Base-by-base conservation (phyloP, 163 green algal species). In the Picocystis sp. region DNA sequence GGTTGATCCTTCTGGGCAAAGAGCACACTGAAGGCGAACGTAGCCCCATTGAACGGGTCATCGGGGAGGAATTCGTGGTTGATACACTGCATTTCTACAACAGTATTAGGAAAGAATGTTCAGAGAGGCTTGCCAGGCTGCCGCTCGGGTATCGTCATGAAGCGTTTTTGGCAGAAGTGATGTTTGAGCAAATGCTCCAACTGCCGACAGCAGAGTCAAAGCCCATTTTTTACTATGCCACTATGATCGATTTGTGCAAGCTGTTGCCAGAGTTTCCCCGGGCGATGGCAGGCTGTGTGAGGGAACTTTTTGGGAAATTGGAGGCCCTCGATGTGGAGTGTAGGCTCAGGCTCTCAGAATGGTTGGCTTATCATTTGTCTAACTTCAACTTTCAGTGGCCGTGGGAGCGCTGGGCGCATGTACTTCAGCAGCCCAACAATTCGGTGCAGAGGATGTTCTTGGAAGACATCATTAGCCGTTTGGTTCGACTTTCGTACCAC, bases 351-450 rank as follows among this genome's bases (percentile, higher is more conserved):
- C 53, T 93, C 45, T 71, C 79, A 12, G 71, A 80, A 10, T 95
- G 83, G 83, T 71, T 94, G 48, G 75, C 82, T 14, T 87, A 90
- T 71, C 85, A 94, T 70, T 65, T 94, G 19, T 88, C 76, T 53
- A 92, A 90, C 63, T 91, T 89, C 48, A 65, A 86, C 13, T 93
- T 81, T 57, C 66, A 82, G 54, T 97, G 88, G 88, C 81, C 86
- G 21, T 97, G 88, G 88, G 58, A 75, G 34, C 74, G 73, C 66
- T 95, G 83, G 77, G 57, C 51, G 6, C 57, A 71, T 54, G 82
- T 91, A 13, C 56, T 85, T 43, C 57, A 78, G 24, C 73, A 77
- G 48, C 73, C 80, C 2, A 15, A 67, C 1, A 70, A 76, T 35
- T 60, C 85, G 47, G 65, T 78, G 3, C 76, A 92, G 62, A 58